Evolutionary conservation across 495 filamentous ascomycete genomes (phyloP).

Genomic region (Rhizodiscina lignyota): DNA sequence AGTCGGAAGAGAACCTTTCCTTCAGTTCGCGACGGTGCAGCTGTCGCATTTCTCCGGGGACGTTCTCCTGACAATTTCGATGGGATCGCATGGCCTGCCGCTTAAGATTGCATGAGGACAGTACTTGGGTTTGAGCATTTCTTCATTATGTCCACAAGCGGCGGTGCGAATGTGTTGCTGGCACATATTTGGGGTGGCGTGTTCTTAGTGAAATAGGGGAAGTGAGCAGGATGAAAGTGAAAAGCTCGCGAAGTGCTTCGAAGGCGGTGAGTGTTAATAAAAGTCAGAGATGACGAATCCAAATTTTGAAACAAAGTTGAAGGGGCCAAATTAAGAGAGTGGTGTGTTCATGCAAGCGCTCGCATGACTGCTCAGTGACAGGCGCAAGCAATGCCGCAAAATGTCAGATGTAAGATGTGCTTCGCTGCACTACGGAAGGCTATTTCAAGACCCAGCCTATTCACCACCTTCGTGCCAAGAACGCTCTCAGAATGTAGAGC

Average conservation of each 20-base stretch:
- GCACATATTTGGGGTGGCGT: constrained; percentile 1
- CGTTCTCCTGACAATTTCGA: too few species aligned
- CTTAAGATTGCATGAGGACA: neutral
- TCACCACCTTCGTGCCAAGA: too few species aligned
- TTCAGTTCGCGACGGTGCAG: too few species aligned
- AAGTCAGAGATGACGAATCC: too few species aligned
- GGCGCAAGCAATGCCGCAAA: neutral
- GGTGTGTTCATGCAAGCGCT: neutral
- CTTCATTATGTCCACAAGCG: constrained; percentile 1
- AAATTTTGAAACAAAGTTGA: neutral
- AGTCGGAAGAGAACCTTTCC: too few species aligned
- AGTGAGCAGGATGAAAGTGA: neutral
- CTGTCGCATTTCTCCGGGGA: too few species aligned
- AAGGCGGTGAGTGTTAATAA: too few species aligned
- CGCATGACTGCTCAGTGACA: neutral
- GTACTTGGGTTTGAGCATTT: neutral
- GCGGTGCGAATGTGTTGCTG: constrained; percentile 1
- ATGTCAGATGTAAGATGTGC: neutral
- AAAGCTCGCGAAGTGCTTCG: neutral
- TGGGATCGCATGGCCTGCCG: too few species aligned
- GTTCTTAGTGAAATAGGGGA: neutral
- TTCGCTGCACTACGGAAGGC: too few species aligned
- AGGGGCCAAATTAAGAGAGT: neutral
- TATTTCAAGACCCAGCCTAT: too few species aligned
- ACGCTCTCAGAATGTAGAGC: too few species aligned